A percentile compares a stretch with the other conserved stretches of the same genome.
Conservation (phyloP, 2,329 filamentous ascomycete genomes). For the Podosphaera aphanis region DNA sequence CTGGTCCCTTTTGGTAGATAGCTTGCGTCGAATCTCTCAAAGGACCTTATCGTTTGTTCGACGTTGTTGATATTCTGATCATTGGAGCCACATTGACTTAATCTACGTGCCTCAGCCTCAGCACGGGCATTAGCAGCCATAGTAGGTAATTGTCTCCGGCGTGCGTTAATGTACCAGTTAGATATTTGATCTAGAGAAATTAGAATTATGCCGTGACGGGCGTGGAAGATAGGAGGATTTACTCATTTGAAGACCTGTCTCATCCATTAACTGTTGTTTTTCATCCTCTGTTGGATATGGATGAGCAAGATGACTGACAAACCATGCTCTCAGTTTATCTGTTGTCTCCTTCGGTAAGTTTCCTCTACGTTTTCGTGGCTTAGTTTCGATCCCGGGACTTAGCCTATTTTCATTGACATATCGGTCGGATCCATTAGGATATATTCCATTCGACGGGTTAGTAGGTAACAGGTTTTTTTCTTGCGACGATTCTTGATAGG, state of each 20-base stretch:
- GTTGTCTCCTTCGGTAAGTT: constrained; percentile 84
- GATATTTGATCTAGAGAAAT: constrained; percentile 36
- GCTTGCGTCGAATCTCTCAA: not conserved
- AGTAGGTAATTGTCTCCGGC: constrained; percentile 37
- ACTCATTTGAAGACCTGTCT: constrained; percentile 60
- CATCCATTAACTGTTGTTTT: constrained; percentile 56
- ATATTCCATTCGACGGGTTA: not conserved
- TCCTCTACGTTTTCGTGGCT: constrained; percentile 38
- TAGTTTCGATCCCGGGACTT: constrained; percentile 4
- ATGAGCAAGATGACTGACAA: constrained; percentile 50
- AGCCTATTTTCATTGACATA: not conserved
- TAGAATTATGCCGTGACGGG: not conserved
- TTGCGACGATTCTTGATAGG: not conserved
- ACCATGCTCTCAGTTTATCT: constrained; percentile 60
- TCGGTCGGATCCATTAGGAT: not conserved
- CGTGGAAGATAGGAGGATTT: constrained; percentile 19
- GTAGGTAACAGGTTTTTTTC: not conserved
- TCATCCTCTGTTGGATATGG: constrained; percentile 77
- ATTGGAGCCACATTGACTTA: not conserved
- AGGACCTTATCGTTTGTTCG: not conserved
- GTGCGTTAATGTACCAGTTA: constrained; percentile 64
- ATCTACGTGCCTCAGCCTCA: constrained; percentile 11
- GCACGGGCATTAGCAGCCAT: constrained; percentile 28
- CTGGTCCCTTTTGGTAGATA: not conserved
- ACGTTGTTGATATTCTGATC: not conserved